A percentile compares a stretch with the other conserved stretches of the same genome.
These are phyloP conservation scores for Clonostachys rhizophaga DNA, from an alignment of 2,329 filamentous ascomycete genomes.

Conservation along the genomic window DNA sequence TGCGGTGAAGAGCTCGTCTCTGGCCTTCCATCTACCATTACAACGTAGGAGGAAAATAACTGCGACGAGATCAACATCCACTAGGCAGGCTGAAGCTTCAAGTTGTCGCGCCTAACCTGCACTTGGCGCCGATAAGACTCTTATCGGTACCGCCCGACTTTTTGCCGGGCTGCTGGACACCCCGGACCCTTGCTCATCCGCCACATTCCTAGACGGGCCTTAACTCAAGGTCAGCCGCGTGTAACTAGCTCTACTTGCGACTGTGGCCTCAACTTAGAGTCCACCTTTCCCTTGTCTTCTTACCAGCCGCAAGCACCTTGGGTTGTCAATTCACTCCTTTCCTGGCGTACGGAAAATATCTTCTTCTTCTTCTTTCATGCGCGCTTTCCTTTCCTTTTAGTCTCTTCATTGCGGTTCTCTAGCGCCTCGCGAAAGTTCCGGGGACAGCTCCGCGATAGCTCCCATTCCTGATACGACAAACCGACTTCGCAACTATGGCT, in stretches of 20 bases:
- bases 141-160: neutral
- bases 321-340: no score
- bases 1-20: no score
- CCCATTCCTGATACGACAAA: neutral
- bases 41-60: no score
- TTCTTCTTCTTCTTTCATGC: neutral
- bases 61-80: no score
- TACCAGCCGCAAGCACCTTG: neutral
- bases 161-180: neutral
- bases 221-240: neutral
- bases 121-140: no score
- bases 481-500: conserved; percentile 54
- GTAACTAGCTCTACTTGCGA: conserved; percentile 18
- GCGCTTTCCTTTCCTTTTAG: neutral
- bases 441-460: no score
- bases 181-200: neutral
- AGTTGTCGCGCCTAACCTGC: no score
- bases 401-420: neutral
- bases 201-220: no score
- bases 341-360: neutral
- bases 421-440: no score
- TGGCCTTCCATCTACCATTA: no score
- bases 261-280: conserved; percentile 23
- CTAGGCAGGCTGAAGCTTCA: no score
- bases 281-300: neutral